Base-by-base conservation (phyloP, 139 green algal genomes). In the Ulvella scutata region DNA sequence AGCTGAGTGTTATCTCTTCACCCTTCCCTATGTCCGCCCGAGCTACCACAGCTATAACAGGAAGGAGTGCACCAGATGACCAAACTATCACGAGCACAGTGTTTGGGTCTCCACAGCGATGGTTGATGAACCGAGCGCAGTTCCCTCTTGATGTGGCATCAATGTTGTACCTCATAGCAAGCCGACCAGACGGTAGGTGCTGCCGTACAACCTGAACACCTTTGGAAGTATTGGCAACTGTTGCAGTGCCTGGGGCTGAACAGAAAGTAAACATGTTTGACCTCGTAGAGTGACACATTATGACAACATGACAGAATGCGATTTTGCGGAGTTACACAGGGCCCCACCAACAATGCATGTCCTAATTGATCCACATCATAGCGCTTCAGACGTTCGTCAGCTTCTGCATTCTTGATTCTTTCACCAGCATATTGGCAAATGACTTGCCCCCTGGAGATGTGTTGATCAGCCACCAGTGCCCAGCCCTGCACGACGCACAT, bases 111-210 rank as follows among this genome's bases (percentile, higher is more conserved):
- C 86, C 83, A 39, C 88, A 91, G n/a, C 77, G 74, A 67, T 90
- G 84, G 75, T 91, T 92, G 72, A 91, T 81, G 76, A 93, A 92
- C 0, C 83, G 81, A 0, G 85, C 81, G 1, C 87, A 61, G 61
- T 92, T 93, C 29, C 88, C 84, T 0, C 7, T 51, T 0, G 4
- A 13, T 0, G 88, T 93, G 3, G 84, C 84, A 62, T 93, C 88
- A 13, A 93, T 87, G 75, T 90, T 88, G 40, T 82, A 44, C 0
- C 82, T 74, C 74, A 92, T 59, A 6, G 62, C 72, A 0, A 84
- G 75, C 26, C 31, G 77, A 39, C 78, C 73, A 4, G 67, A 80
- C 0, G 83, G 86, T 43, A 92, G 77, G 44, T 81, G 38, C 75
- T 90, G 77, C 0, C 82, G 72, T 3, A 91, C 72, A 3, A 88